These are phyloP conservation scores for Ramicandelaber brevisporus DNA, from an alignment of 192 early-diverging fungal species.

Conservation along the genomic window DNA sequence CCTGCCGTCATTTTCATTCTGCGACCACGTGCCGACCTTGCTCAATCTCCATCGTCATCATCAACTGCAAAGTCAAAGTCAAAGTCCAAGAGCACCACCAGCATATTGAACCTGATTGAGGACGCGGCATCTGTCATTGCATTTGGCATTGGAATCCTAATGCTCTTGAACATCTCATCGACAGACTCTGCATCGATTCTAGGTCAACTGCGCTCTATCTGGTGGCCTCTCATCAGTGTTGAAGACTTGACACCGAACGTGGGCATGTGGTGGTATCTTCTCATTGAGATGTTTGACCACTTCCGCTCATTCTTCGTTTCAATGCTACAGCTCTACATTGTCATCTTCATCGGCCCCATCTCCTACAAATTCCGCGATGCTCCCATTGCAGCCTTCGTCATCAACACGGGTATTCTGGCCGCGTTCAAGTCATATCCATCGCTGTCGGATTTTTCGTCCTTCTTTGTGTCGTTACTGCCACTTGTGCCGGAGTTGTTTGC, in stretches of 20 bases:
- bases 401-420: conserved; percentile 50
- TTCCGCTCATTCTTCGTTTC: conserved; percentile 81
- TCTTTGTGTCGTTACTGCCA: conserved; percentile 60
- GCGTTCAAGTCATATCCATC: conserved; percentile 88
- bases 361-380: conserved; percentile 44
- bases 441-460: conserved; percentile 55
- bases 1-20: no score
- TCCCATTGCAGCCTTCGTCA: conserved; percentile 47
- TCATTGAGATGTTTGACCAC: conserved; percentile 98
- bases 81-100: not conserved
- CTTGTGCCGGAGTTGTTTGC: conserved; percentile 65
- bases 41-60: conserved; percentile 15
- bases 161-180: conserved; percentile 4
- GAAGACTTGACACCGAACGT: conserved; percentile 83
- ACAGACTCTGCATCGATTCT: conserved; percentile 9
- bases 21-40: conserved; percentile 21
- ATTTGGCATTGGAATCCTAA: conserved; percentile 4
- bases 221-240: not conserved
- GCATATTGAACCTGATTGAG: not conserved
- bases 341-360: conserved; percentile 70
- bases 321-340: conserved; percentile 83
- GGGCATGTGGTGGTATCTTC: conserved; percentile 97
- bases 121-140: conserved; percentile 1
- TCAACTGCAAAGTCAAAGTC: not conserved
- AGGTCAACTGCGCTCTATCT: no score